These are phyloP conservation scores for Aphanomyces euteiches DNA, from an alignment of 352 stramenopile genomes.

Conservation along the genomic window DNA sequence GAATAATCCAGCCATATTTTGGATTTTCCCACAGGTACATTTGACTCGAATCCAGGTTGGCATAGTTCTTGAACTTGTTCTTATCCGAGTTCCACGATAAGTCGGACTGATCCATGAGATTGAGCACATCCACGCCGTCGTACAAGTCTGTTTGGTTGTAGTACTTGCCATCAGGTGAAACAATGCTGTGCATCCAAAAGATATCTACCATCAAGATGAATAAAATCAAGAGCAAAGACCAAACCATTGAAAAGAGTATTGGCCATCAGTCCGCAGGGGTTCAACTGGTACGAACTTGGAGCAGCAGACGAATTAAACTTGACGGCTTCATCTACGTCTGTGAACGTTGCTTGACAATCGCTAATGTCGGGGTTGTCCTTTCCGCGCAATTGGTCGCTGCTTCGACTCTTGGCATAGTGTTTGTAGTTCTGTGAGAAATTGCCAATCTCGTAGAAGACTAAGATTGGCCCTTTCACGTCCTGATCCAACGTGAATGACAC, in stretches of 20 bases:
- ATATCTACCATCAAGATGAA: neutral
- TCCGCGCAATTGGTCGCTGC: constrained; percentile 46
- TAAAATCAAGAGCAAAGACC: constrained; percentile 15
- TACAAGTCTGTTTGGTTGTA: neutral
- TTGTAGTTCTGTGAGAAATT: constrained; percentile 93
- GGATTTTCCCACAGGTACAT: constrained; percentile 23
- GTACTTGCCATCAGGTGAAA: neutral
- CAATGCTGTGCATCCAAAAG: neutral
- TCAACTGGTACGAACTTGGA: constrained; percentile 45
- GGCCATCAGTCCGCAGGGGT: constrained; percentile 88
- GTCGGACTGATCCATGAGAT: constrained; percentile 61
- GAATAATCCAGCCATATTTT: constrained; percentile 6
- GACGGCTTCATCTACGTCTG: neutral
- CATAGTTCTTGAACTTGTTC: constrained; percentile 59
- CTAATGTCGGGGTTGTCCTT: constrained; percentile 11
- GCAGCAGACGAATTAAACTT: neutral
- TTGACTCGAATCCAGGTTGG: constrained; percentile 17
- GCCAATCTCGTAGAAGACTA: constrained; percentile 88
- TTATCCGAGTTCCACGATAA: constrained; percentile 88
- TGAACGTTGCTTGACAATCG: constrained; percentile 14
- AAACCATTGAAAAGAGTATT: constrained; percentile 90
- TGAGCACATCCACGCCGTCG: neutral
- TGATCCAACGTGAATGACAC: constrained; percentile 45
- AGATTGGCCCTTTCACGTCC: constrained; percentile 73
- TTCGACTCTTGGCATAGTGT: constrained; percentile 48